Evolutionary conservation across 1,139 yeast genomes (phyloP).

Genomic region (Sugiyamaella pinicola): DNA sequence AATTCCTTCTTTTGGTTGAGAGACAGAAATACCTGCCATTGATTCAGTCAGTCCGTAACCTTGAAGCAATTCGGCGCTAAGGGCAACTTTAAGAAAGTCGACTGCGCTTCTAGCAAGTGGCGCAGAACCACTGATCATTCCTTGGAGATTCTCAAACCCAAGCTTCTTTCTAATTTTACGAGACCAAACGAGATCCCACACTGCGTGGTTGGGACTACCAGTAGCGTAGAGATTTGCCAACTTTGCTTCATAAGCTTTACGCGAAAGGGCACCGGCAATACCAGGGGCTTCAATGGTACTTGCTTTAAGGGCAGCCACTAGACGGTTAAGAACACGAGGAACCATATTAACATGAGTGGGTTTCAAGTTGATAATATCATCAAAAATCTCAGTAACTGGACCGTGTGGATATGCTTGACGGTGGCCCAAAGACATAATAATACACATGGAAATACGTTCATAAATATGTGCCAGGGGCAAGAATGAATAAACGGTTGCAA

Average conservation of each 20-base stretch:
- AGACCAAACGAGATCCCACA: slow-evolving; percentile 55
- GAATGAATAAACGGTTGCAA: slow-evolving; percentile 45
- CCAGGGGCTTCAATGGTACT: slow-evolving; percentile 44
- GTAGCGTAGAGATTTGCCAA: slow-evolving; percentile 41
- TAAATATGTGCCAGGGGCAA: slow-evolving; percentile 74
- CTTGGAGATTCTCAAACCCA: slow-evolving; percentile 56
- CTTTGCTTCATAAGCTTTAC: slow-evolving; percentile 47
- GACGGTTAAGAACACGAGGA: slow-evolving; percentile 65
- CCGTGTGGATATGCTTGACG: slow-evolving; percentile 53
- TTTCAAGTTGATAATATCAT: slow-evolving; percentile 57
- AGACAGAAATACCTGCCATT: slow-evolving; percentile 61
- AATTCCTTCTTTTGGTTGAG: slow-evolving; percentile 50
- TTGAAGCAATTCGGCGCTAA: slow-evolving; percentile 61
- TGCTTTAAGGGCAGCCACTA: slow-evolving; percentile 56
- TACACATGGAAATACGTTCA: slow-evolving; percentile 46
- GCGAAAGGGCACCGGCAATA: slow-evolving; percentile 42
- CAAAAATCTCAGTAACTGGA: slow-evolving; percentile 50
- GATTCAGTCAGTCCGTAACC: slow-evolving; percentile 83
- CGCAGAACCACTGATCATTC: slow-evolving; percentile 67
- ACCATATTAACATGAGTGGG: slow-evolving; percentile 60
- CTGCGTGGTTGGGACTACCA: slow-evolving; percentile 42
- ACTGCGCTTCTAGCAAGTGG: slow-evolving; percentile 67
- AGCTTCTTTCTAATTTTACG: slow-evolving; percentile 56
- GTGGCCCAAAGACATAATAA: slow-evolving; percentile 37
- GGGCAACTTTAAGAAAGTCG: slow-evolving; percentile 61